These are phyloP conservation scores for Ophiostoma populinum DNA, from an alignment of 2,329 filamentous ascomycete species.

Conservation along the genomic window DNA sequence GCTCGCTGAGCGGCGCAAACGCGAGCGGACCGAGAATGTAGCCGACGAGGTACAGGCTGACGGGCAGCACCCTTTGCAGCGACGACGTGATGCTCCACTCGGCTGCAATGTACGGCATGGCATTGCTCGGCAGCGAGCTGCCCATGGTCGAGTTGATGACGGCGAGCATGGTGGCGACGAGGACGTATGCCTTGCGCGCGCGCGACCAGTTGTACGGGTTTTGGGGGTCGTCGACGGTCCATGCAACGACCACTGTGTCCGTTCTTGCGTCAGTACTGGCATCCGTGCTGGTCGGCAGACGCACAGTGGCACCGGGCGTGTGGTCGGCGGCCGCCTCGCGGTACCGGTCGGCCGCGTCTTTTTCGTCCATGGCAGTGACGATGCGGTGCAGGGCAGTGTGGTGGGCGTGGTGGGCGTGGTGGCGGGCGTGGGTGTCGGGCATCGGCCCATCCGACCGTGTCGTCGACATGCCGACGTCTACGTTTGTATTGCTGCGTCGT, in stretches of 20 bases:
- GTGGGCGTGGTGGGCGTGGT: too few species aligned
- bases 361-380: slow-evolving; percentile 7
- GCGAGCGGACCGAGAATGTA: slow-evolving; percentile 28
- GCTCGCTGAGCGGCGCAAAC: slow-evolving; percentile 50
- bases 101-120: slow-evolving; percentile 36
- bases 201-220: slow-evolving; percentile 36
- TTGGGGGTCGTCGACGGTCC: slow-evolving; percentile 29
- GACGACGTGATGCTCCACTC: slow-evolving; percentile 37
- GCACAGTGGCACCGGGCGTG: neutral
- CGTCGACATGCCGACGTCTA: too few species aligned
- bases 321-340: slow-evolving; percentile 9
- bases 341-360: slow-evolving; percentile 9
- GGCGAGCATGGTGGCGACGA: slow-evolving; percentile 36
- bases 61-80: slow-evolving; percentile 33
- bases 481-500: too few species aligned
- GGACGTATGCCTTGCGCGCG: slow-evolving; percentile 35
- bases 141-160: slow-evolving; percentile 54
- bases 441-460: too few species aligned
- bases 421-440: too few species aligned
- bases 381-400: slow-evolving; percentile 5
- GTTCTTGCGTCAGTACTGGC: too few species aligned
- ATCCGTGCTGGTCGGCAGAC: too few species aligned
- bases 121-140: slow-evolving; percentile 46
- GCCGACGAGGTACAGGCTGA: slow-evolving; percentile 37
- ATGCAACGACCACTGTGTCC: slow-evolving; percentile 23